These are phyloP conservation scores for Sugiyamaella floridensis DNA, from an alignment of 805 yeast species.

Conservation along the genomic window DNA sequence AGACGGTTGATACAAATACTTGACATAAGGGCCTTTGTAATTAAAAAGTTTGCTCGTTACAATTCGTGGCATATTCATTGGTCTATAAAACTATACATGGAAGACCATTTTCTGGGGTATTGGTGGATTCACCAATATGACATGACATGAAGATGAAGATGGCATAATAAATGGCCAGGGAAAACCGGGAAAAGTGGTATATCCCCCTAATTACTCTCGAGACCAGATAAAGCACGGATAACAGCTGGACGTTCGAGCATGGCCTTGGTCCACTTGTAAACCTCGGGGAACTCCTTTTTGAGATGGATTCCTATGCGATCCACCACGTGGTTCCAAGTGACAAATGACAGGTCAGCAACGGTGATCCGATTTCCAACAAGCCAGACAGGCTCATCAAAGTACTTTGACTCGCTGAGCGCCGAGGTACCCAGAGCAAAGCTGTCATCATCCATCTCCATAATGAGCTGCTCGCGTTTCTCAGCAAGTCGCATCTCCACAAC, in stretches of 20 bases:
- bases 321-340: slow-evolving; percentile 95
- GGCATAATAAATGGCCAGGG: not conserved
- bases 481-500: slow-evolving; percentile 94
- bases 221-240: slow-evolving; percentile 71
- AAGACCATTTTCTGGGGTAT: not conserved
- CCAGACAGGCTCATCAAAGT: slow-evolving; percentile 93
- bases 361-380: slow-evolving; percentile 78
- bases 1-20: too few relatives aligned
- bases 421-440: slow-evolving; percentile 84
- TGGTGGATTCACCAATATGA: not conserved
- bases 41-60: too few relatives aligned
- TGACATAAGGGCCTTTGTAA: too few relatives aligned
- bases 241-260: slow-evolving; percentile 96
- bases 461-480: slow-evolving; percentile 80
- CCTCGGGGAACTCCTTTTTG: slow-evolving; percentile 78
- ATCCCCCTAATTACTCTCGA: slow-evolving; percentile 29
- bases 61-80: not conserved
- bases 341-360: slow-evolving; percentile 84
- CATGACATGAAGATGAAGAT: not conserved
- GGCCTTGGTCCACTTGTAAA: slow-evolving; percentile 88
- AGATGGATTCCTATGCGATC: slow-evolving; percentile 86
- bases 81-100: not conserved
- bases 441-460: slow-evolving; percentile 86
- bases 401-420: slow-evolving; percentile 74
- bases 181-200: too few relatives aligned